Conservation (phyloP, 257 asterid species). For the Solanum stenotomum region DNA sequence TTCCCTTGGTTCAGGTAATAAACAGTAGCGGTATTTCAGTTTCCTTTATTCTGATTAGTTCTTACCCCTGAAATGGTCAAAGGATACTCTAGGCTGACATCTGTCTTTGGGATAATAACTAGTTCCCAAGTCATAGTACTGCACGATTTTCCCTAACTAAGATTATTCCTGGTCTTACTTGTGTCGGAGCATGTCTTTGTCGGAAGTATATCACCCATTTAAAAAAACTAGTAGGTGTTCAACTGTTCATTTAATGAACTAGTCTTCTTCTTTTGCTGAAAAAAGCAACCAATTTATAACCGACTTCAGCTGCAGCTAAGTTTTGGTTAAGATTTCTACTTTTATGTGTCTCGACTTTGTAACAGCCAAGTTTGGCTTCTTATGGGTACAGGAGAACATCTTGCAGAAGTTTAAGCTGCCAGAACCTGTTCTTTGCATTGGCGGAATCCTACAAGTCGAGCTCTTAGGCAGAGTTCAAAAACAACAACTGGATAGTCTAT, state of each 20-base stretch:
- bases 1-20: slow-evolving; percentile 63
- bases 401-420: slow-evolving; percentile 77
- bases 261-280: background rate
- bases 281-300: background rate
- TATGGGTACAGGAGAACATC: slow-evolving; percentile 42
- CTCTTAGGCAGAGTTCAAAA: slow-evolving; percentile 77
- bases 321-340: background rate
- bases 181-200: background rate
- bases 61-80: background rate
- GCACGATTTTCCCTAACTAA: background rate
- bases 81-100: background rate
- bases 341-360: background rate
- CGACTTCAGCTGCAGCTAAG: background rate
- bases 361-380: background rate
- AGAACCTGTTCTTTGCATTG: slow-evolving; percentile 55
- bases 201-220: background rate
- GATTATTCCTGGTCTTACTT: background rate
- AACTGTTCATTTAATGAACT: background rate
- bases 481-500: slow-evolving; percentile 60
- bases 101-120: background rate
- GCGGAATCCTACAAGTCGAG: slow-evolving; percentile 70
- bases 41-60: background rate
- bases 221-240: background rate
- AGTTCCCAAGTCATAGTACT: background rate
- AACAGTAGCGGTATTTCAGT: background rate